A percentile compares a stretch with the other conserved stretches of the same genome.
These are phyloP conservation scores for Ceriops zippeliana DNA, from an alignment of 345 rosid genomes.

Conservation along the genomic window DNA sequence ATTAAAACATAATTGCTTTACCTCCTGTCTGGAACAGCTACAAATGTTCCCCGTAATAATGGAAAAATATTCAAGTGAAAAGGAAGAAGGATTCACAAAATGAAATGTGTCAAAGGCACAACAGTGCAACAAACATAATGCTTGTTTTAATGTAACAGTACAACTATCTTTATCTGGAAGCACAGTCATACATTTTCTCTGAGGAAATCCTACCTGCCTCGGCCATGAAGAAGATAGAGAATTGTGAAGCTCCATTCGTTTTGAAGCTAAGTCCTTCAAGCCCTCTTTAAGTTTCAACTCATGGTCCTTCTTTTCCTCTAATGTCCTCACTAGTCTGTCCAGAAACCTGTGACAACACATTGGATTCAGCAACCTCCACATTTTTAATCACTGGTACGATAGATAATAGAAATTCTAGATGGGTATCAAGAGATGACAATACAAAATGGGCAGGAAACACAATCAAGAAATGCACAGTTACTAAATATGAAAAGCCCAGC, in stretches of 20 bases:
- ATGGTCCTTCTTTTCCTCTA: slow-evolving; percentile 87
- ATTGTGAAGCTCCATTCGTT: slow-evolving; percentile 90
- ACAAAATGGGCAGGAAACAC: too few species aligned
- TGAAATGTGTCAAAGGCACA: background rate
- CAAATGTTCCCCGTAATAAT: background rate
- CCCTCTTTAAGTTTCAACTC: slow-evolving; percentile 77
- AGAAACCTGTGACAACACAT: slow-evolving; percentile 54
- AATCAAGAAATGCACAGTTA: too few species aligned
- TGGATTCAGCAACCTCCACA: too few species aligned
- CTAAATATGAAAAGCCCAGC: background rate
- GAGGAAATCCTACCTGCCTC: slow-evolving; percentile 54
- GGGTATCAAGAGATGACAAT: too few species aligned
- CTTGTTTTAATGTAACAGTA: background rate
- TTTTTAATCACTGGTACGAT: too few species aligned
- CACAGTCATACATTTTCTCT: background rate
- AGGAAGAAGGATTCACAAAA: background rate
- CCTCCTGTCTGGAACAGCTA: background rate
- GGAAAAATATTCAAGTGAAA: background rate
- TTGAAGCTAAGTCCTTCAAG: slow-evolving; percentile 69
- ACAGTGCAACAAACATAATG: background rate
- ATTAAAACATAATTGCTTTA: background rate
- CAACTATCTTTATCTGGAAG: background rate
- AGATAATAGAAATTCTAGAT: too few species aligned
- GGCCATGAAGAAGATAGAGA: slow-evolving; percentile 90
- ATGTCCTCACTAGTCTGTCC: slow-evolving; percentile 70